These are phyloP conservation scores for Reticulascus tulasneorum DNA, from an alignment of 2,329 filamentous ascomycete species.

Conservation along the genomic window DNA sequence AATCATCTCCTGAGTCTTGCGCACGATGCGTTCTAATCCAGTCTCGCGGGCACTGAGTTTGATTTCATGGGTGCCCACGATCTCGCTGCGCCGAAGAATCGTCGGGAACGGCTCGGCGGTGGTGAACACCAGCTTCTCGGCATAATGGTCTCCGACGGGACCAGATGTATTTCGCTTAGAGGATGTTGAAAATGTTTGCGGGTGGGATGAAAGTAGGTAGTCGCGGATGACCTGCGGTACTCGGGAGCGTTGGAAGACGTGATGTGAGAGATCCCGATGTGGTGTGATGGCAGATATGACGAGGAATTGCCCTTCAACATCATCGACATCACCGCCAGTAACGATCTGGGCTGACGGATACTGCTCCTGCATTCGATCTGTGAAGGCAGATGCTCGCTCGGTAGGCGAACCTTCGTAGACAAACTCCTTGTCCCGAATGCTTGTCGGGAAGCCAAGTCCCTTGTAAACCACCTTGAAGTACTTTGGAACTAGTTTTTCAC, in stretches of 20 bases:
- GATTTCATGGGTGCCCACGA: constrained; percentile 64
- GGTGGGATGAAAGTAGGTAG: constrained; percentile 74
- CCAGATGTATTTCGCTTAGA: constrained; percentile 67
- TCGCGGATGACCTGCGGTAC: constrained; percentile 82
- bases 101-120: constrained; percentile 87
- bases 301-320: constrained; percentile 87
- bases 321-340: constrained; percentile 63
- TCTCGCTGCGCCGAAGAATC: constrained; percentile 82
- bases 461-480: constrained; percentile 92
- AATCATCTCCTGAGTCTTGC: constrained; percentile 84
- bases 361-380: constrained; percentile 87
- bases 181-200: constrained; percentile 74
- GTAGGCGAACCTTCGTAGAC: constrained; percentile 79
- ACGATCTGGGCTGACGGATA: constrained; percentile 83
- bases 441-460: constrained; percentile 80
- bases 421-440: constrained; percentile 83
- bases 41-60: constrained; percentile 74
- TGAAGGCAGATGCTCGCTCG: constrained; percentile 77
- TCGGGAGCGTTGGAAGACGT: constrained; percentile 82
- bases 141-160: constrained; percentile 66
- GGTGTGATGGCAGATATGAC: constrained; percentile 77
- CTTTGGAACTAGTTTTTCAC: constrained; percentile 71
- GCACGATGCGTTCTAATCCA: constrained; percentile 83
- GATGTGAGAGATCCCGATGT: constrained; percentile 76
- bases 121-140: constrained; percentile 80